Conservation (phyloP, 495 filamentous ascomycete genomes). For the Penicillium bialowiezense region DNA sequence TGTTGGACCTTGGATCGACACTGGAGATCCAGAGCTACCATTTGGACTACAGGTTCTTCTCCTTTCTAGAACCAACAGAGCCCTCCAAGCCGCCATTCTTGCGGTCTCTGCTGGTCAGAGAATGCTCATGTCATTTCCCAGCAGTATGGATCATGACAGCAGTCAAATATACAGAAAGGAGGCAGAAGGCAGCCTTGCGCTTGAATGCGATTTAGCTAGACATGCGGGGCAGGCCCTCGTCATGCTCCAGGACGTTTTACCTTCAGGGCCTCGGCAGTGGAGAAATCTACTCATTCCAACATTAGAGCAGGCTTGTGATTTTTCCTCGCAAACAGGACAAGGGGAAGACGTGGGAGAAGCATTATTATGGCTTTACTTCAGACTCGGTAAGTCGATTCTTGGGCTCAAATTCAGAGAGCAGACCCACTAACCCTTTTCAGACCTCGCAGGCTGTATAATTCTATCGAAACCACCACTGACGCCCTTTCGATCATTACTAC, state of each 20-base stretch:
- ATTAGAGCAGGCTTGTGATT: constrained; percentile 2
- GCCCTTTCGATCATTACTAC: constrained; percentile 21
- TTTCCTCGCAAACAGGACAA: background rate
- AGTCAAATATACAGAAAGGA: constrained; percentile 17
- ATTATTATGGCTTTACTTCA: constrained; percentile 22
- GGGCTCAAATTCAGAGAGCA: too few species aligned
- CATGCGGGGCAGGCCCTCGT: constrained; percentile 13
- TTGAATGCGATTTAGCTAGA: constrained; percentile 13
- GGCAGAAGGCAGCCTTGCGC: constrained; percentile 12
- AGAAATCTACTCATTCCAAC: constrained; percentile 2
- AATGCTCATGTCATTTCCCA: constrained; percentile 3
- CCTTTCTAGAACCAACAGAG: constrained; percentile 18
- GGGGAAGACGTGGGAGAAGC: constrained; percentile 18
- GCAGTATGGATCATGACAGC: constrained; percentile 9
- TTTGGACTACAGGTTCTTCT: constrained; percentile 20
- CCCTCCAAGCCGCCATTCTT: constrained; percentile 19
- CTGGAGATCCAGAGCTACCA: constrained; percentile 22
- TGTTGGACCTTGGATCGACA: constrained; percentile 26
- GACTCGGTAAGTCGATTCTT: constrained; percentile 17
- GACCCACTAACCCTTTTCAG: too few species aligned
- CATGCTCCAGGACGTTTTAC: constrained; percentile 18
- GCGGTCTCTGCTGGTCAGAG: constrained; percentile 21
- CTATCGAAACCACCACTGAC: constrained; percentile 11
- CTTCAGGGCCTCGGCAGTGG: constrained; percentile 19
- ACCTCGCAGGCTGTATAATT: constrained; percentile 20